Conservation (phyloP, 306 rosid genomes). For the Sechiopsis laciniata region DNA sequence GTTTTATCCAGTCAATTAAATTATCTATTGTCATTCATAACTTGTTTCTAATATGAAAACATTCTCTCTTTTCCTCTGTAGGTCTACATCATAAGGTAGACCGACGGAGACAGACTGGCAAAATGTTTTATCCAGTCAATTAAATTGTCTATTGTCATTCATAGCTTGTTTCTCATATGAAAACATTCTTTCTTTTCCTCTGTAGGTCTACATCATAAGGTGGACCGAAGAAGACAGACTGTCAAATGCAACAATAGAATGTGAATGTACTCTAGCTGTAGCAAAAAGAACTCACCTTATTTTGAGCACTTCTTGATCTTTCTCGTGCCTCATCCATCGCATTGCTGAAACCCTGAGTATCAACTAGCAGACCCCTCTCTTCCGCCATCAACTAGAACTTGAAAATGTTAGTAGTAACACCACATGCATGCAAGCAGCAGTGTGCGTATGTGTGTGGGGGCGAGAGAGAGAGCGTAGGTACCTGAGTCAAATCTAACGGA, state of each 20-base stretch:
- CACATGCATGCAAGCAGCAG: not conserved
- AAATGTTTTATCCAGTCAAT: not conserved
- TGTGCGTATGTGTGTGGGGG: not conserved
- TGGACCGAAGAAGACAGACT: not conserved
- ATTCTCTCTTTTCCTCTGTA: not conserved
- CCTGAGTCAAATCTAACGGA: slow-evolving; percentile 97
- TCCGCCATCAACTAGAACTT: slow-evolving; percentile 86
- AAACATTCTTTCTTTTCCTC: not conserved
- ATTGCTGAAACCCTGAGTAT: slow-evolving; percentile 60
- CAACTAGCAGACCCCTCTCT: slow-evolving; percentile 75
- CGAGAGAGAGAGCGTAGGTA: slow-evolving; percentile 25
- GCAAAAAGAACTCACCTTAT: slow-evolving; percentile 43
- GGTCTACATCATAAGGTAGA: not conserved
- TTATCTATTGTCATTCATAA: not conserved
- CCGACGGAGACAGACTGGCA: not conserved
- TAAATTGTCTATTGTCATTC: not conserved
- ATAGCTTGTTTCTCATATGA: not conserved
- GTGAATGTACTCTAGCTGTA: slow-evolving; percentile 20
- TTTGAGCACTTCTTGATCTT: slow-evolving; percentile 89
- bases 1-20: too few species aligned
- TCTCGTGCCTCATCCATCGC: slow-evolving; percentile 94
- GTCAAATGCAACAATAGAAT: not conserved
- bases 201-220: not conserved
- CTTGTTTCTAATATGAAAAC: not conserved
- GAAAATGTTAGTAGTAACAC: slow-evolving; percentile 21